Conservation (phyloP, 371 early-diverging fungal genomes). For the Apophysomyces elegans region DNA sequence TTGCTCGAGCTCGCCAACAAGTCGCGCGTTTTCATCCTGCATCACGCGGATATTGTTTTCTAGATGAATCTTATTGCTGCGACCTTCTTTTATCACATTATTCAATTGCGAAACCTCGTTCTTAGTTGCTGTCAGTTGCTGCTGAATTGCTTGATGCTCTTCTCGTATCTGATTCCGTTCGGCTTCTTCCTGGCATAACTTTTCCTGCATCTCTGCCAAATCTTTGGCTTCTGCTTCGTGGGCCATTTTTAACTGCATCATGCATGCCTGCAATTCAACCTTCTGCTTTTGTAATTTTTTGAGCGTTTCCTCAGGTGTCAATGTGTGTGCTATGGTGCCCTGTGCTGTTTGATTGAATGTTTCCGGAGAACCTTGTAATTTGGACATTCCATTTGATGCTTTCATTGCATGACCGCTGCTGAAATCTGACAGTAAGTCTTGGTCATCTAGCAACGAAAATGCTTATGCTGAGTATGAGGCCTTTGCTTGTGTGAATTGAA, state of each 20-base stretch:
- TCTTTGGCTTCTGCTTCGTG: constrained; percentile 28
- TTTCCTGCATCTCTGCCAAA: constrained; percentile 25
- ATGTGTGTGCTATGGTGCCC: constrained; percentile 27
- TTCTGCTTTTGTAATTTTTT: constrained; percentile 34
- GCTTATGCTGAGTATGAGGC: neutral
- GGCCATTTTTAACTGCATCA: constrained; percentile 31
- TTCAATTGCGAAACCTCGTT: constrained; percentile 22
- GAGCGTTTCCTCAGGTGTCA: constrained; percentile 24
- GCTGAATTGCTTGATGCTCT: constrained; percentile 33
- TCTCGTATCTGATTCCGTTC: constrained; percentile 26
- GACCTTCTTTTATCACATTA: constrained; percentile 33
- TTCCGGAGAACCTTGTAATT: constrained; percentile 39
- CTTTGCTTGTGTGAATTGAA: neutral
- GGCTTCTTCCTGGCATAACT: constrained; percentile 27
- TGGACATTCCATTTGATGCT: constrained; percentile 41
- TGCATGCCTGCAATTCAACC: constrained; percentile 23
- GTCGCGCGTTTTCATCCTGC: constrained; percentile 39
- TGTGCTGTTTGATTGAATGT: constrained; percentile 23
- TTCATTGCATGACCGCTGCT: constrained; percentile 34
- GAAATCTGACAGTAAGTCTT: constrained; percentile 50
- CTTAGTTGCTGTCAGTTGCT: constrained; percentile 20
- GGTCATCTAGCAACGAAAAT: constrained; percentile 17
- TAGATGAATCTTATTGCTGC: constrained; percentile 33
- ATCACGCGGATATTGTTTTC: constrained; percentile 38
- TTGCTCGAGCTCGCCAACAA: constrained; percentile 31